phyloP scores from a whole-genome alignment of 1,139 yeast genomes.

The Kluyveromyces sp. region DNA sequence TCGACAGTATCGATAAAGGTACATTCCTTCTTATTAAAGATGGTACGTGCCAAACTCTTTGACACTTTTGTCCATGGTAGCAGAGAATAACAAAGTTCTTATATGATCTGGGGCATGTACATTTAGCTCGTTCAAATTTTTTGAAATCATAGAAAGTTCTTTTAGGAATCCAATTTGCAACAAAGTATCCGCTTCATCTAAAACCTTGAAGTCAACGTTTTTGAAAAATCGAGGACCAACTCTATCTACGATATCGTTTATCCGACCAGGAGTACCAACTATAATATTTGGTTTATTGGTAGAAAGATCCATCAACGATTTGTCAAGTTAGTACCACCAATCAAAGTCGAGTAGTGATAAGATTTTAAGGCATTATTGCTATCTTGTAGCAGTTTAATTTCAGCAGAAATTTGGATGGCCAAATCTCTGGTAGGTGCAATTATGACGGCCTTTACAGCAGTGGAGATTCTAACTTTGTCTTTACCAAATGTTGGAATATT shows the following conservation, averaged over 20 bases:
- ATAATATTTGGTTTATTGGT: slow-evolving; percentile 43
- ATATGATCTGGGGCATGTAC: slow-evolving; percentile 29
- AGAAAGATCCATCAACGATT: slow-evolving; percentile 32
- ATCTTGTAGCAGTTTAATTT: slow-evolving; percentile 41
- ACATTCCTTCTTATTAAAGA: slow-evolving; percentile 53
- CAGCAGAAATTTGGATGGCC: slow-evolving; percentile 75
- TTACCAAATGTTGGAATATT: slow-evolving; percentile 49
- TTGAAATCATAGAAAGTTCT: slow-evolving; percentile 51
- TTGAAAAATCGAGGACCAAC: slow-evolving; percentile 45
- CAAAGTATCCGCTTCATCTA: slow-evolving; percentile 86
- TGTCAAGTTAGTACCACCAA: slow-evolving; percentile 43
- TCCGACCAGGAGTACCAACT: slow-evolving; percentile 89
- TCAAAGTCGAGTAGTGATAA: slow-evolving; percentile 35
- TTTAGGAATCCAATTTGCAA: slow-evolving; percentile 70
- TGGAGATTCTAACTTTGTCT: slow-evolving; percentile 17
- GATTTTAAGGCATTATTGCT: slow-evolving; percentile 28
- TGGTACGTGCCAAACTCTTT: slow-evolving; percentile 56
- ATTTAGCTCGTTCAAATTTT: slow-evolving; percentile 38
- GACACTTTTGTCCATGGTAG: slow-evolving; percentile 71
- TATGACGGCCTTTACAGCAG: slow-evolving; percentile 49
- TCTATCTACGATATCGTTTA: slow-evolving; percentile 50
- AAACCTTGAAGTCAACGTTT: slow-evolving; percentile 54
- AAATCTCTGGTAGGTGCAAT: slow-evolving; percentile 90
- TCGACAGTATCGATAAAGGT: slow-evolving; percentile 70
- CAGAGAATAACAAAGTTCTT: slow-evolving; percentile 76